Conservation (phyloP, 2,329 filamentous ascomycete genomes). For the Clarireedia monteithiana region DNA sequence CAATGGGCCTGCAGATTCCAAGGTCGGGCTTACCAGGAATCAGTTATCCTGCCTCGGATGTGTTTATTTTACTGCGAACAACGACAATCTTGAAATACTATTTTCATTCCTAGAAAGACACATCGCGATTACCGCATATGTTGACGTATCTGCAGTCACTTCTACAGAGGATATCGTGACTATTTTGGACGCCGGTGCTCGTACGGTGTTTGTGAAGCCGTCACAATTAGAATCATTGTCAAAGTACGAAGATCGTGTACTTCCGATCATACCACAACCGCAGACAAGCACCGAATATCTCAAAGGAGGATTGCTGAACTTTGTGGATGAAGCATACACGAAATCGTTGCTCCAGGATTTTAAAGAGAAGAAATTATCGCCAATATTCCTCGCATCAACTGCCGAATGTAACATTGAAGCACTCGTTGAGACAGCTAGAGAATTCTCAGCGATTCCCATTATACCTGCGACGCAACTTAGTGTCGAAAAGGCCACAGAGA, state of each 20-base stretch:
- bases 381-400: constrained; percentile 22
- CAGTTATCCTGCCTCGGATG: constrained; percentile 53
- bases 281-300: constrained; percentile 12
- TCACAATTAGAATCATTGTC: constrained; percentile 55
- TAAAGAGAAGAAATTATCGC: constrained; percentile 21
- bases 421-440: constrained; percentile 18
- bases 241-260: constrained; percentile 49
- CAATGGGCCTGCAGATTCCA: constrained; percentile 38
- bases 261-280: constrained; percentile 34
- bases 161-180: constrained; percentile 67
- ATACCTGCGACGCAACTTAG: constrained; percentile 65
- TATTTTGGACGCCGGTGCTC: constrained; percentile 77
- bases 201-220: constrained; percentile 73
- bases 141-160: constrained; percentile 66
- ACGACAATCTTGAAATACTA: constrained; percentile 23
- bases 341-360: constrained; percentile 19
- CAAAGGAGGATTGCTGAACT: constrained; percentile 32
- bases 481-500: constrained; percentile 49
- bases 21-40: constrained; percentile 47
- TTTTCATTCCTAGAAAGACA: constrained; percentile 40
- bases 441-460: constrained; percentile 54
- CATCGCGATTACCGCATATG: constrained; percentile 54
- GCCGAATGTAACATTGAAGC: constrained; percentile 15
- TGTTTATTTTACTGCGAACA: constrained; percentile 47
- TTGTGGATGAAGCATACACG: constrained; percentile 33